Evolutionary conservation across 208 protist genomes (phyloP), one percentile per base, ranked within the genome.

Genomic region (Lotmaria passim): DNA sequence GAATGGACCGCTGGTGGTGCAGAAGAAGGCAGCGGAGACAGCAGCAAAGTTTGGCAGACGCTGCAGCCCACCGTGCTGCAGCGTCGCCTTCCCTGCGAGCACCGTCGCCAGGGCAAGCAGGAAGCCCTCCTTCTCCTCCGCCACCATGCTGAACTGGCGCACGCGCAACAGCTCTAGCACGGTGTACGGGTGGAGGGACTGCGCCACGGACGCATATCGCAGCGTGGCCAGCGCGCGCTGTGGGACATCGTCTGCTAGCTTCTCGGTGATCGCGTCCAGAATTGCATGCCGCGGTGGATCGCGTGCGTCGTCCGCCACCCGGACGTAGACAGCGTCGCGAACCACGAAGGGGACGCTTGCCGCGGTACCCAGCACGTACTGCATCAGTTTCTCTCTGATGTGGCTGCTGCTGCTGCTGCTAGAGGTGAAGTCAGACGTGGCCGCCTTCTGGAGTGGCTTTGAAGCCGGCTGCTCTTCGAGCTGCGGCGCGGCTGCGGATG

Each of bases 181-280:
- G 10, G 87, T 91, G 64, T 75, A 81, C 14, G 86, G 85, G 64
- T 95, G 90, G 7, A 93, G 36, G 7, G 90, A 87, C 60, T 86
- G 80, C 1, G 87, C 86, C 3, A 85, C 50, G n/a, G 60, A 41
- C 38, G 78, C 67, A 78, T 95, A 95, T 14, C 75, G 82, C 51
- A 93, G 48, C 12, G 69, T 24, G 6, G 67, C 73, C 52, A 82
- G 24, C 4, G 48, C 59, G 53, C 77, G 75, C 34, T 47, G 39
- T 30, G 51, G 34, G 17, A 36, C 31, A 24, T 67, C 66, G 59
- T 28, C 43, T 24, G 43, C 39, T 8, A 71, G 43, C 46, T 30
- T 56, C 23, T 61, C 52, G 21, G 51, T 51, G 21, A 81, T 70
- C 0, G 36, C 31, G 21, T 26, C 26, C 17, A 85, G 38, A 28